These are phyloP conservation scores for Leishmania lainsoni DNA, from an alignment of 208 protist genomes.

Conservation along the genomic window DNA sequence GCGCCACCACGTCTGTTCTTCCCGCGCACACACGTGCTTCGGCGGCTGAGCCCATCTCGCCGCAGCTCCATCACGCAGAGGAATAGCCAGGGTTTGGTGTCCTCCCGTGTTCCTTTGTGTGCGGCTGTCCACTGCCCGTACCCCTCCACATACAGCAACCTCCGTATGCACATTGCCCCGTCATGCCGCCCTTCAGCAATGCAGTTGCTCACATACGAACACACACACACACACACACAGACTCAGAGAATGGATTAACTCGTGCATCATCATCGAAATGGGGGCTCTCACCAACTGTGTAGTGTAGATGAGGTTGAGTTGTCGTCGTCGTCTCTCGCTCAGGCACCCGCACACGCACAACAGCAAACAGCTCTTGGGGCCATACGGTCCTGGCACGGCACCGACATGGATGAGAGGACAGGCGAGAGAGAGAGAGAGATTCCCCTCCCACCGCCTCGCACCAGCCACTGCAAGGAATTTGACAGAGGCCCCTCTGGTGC, in stretches of 20 bases:
- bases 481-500: constrained; percentile 19
- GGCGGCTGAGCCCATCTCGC: too few species aligned
- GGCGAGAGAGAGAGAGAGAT: background rate
- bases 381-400: constrained; percentile 35
- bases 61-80: too few species aligned
- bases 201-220: background rate
- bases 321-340: constrained; percentile 31
- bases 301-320: constrained; percentile 33
- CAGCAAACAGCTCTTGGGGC: constrained; percentile 12
- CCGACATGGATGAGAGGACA: background rate
- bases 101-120: too few species aligned
- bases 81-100: too few species aligned
- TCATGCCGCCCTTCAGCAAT: background rate
- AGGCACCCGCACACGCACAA: background rate
- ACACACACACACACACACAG: constrained; percentile 1
- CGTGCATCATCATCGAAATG: constrained; percentile 40
- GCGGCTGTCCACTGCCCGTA: too few species aligned
- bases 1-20: too few species aligned
- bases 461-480: constrained; percentile 36
- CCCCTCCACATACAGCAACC: too few species aligned
- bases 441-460: background rate
- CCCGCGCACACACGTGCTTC: too few species aligned
- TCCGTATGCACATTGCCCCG: background rate
- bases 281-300: constrained; percentile 49
- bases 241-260: constrained; percentile 61